These are phyloP conservation scores for Plasmodium gallinaceum DNA, from an alignment of 169 alveolate species.

Conservation along the genomic window DNA sequence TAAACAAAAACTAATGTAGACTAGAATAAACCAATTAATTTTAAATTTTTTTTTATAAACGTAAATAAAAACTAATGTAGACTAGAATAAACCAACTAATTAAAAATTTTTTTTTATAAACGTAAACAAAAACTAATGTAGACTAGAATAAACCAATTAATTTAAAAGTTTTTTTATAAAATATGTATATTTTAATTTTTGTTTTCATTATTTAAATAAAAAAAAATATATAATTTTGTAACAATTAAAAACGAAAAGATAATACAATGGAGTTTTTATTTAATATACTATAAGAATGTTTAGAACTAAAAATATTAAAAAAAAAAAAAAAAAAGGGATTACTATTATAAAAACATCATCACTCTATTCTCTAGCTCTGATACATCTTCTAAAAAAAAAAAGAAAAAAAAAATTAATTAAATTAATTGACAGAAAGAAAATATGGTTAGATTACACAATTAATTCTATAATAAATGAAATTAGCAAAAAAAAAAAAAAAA, in stretches of 20 bases:
- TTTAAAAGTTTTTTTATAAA: neutral
- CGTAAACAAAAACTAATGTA: neutral
- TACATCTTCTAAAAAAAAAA: slow-evolving; percentile 58
- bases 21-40: neutral
- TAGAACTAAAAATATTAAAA: too few relatives aligned
- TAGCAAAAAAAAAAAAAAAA: neutral
- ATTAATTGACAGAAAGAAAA: neutral
- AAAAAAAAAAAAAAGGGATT: neutral
- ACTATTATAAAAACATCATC: slow-evolving; percentile 41
- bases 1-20: neutral
- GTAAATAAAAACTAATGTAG: neutral
- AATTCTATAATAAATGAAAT: neutral
- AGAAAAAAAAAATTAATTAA: slow-evolving; percentile 4
- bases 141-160: neutral
- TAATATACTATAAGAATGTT: too few relatives aligned
- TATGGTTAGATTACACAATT: neutral
- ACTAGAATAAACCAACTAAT: neutral
- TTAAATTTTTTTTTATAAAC: neutral
- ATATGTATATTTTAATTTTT: too few relatives aligned
- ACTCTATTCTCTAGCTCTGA: slow-evolving; percentile 61
- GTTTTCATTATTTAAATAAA: too few relatives aligned
- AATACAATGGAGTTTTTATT: too few relatives aligned
- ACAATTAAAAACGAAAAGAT: too few relatives aligned
- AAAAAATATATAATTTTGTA: too few relatives aligned
- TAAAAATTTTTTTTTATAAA: neutral